Evolutionary conservation across 352 stramenopile genomes (phyloP).

Genomic region (Phytophthora fragariae): DNA sequence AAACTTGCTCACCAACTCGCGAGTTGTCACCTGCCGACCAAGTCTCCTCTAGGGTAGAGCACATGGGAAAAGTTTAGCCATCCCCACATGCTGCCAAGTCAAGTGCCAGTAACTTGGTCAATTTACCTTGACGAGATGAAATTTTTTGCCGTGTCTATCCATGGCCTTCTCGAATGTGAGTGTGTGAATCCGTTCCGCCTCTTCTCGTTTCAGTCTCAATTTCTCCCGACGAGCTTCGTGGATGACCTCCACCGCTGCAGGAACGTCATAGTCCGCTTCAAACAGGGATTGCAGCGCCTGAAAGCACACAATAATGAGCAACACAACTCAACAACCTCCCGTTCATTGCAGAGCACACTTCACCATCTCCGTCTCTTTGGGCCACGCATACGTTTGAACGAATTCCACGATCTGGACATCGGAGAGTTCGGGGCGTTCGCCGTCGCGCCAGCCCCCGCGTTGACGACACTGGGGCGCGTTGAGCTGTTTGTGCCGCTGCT

Average conservation of each 20-base stretch:
- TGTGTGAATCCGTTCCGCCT: slow-evolving; percentile 44
- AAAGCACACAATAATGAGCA: neutral
- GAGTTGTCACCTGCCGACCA: slow-evolving; percentile 40
- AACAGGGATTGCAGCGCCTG: slow-evolving; percentile 68
- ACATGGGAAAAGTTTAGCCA: neutral
- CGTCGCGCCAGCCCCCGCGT: slow-evolving; percentile 53
- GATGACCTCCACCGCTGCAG: slow-evolving; percentile 49
- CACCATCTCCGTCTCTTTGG: slow-evolving; percentile 67
- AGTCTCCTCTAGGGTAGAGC: slow-evolving; percentile 46
- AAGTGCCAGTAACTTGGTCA: slow-evolving; percentile 6
- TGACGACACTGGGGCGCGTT: slow-evolving; percentile 38
- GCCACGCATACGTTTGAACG: slow-evolving; percentile 52
- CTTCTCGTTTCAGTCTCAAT: slow-evolving; percentile 35
- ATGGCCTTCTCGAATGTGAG: slow-evolving; percentile 56
- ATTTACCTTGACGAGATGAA: slow-evolving; percentile 66
- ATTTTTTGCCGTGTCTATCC: slow-evolving; percentile 64
- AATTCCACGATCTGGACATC: slow-evolving; percentile 56
- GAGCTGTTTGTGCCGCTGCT: slow-evolving; percentile 7
- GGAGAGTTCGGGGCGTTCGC: slow-evolving; percentile 24
- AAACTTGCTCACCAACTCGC: slow-evolving; percentile 66
- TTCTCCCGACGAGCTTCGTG: slow-evolving; percentile 46
- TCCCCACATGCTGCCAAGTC: neutral
- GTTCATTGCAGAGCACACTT: slow-evolving; percentile 16
- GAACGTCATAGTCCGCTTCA: slow-evolving; percentile 53
- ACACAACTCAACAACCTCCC: slow-evolving; percentile 11